Base-by-base conservation (phyloP, 805 yeast species). In the Lipomyces sp. region DNA sequence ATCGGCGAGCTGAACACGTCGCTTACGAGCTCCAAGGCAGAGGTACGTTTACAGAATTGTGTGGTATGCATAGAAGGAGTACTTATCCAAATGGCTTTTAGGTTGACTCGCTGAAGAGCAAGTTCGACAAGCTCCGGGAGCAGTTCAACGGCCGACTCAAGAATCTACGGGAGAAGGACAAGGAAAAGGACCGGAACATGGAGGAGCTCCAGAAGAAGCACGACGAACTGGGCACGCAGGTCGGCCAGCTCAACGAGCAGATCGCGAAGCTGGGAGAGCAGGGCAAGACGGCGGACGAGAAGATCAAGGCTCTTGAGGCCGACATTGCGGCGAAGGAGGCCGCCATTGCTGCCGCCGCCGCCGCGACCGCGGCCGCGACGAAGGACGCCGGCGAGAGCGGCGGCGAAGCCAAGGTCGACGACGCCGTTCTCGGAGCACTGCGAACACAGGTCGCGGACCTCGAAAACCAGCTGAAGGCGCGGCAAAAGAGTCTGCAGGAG, bases 121-220 rank as follows among this genome's bases (percentile, higher is more conserved):
- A 42, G 35, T 31, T 57, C 23, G 53, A 40, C 34, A 51, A 45
- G 28, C 49, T 65, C 26, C 58, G 43, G 45, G 53, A 47, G 19
- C 66, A 64, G 53, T 61, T 61, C 21, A 63, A 60, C 45, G 53
- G 51, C 14, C 65, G 65, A 21, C 39, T 56, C 21, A 48, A 42
- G 22, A 53, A 55, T n/a, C 44, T 53, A 28, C 59, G 57, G 28
- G 47, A 40, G 51, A 55, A 34, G 19, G 16, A n/a, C 19, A 33
- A 34, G 18, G 58, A 28, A 49, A 68, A 36, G 59, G 57, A 34
- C 39, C 47, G 3, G 65, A 67, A 32, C 35, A 39, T 53, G 22
- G 48, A 35, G 28, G 43, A 32, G 1, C 35, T 39, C 22, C 52
- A 53, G 48, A 34, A 43, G 44, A 39, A 55, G 37, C 51, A 13